Conservation (phyloP, 495 filamentous ascomycete species). For the Podospora anserina region DNA sequence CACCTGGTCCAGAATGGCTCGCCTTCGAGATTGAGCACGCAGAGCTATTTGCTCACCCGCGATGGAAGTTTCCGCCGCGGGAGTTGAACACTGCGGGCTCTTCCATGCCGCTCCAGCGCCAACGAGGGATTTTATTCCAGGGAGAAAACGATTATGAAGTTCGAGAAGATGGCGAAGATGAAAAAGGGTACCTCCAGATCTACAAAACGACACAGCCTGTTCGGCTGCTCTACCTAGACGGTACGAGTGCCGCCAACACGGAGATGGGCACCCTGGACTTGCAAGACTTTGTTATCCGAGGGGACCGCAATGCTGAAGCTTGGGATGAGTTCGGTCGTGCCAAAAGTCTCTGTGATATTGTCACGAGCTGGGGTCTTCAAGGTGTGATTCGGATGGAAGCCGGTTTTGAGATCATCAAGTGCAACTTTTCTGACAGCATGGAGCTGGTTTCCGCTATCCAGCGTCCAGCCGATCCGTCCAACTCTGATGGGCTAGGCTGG, state of each 20-base stretch:
- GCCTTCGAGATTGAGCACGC: conserved; percentile 70
- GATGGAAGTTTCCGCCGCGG: conserved; percentile 1
- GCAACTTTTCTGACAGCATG: conserved; percentile 47
- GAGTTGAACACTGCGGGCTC: neutral
- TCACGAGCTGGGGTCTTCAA: conserved; percentile 52
- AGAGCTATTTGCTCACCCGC: conserved; percentile 49
- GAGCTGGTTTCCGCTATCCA: conserved; percentile 21
- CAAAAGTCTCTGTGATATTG: conserved; percentile 48
- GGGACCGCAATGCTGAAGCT: neutral
- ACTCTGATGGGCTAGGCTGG: neutral
- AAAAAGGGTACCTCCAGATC: conserved; percentile 42
- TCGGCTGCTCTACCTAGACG: conserved; percentile 59
- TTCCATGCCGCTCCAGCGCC: neutral
- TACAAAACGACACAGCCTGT: conserved; percentile 50
- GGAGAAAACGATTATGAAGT: neutral
- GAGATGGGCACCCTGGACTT: conserved; percentile 58
- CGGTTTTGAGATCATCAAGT: conserved; percentile 69
- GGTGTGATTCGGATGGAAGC: conserved; percentile 65
- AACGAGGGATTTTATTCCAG: neutral
- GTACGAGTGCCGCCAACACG: conserved; percentile 58
- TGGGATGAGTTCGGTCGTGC: conserved; percentile 47
- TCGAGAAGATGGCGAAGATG: neutral
- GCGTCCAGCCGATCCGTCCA: conserved; percentile 9
- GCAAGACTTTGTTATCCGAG: conserved; percentile 53
- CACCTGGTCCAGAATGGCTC: conserved; percentile 60